Conservation (phyloP, 2,329 filamentous ascomycete species). For the Aphanoascus verrucosus region DNA sequence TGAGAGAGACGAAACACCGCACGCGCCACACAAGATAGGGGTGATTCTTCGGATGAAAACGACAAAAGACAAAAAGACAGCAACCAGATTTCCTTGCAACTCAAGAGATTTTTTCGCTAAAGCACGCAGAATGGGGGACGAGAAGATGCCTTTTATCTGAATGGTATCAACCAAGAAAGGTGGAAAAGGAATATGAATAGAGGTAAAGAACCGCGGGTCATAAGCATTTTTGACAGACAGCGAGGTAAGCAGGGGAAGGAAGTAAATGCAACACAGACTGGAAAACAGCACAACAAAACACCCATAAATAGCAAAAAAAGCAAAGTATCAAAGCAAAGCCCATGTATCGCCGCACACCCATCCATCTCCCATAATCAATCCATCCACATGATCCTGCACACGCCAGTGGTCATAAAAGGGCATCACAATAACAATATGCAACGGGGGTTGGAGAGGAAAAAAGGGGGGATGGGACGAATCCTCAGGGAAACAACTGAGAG, state of each 20-base stretch:
- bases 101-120: not conserved
- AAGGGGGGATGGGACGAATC: not conserved
- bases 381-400: not conserved
- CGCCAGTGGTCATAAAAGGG: not conserved
- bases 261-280: not conserved
- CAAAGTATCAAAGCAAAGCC: not conserved
- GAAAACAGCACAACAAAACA: not conserved
- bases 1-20: too few relatives aligned
- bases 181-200: not conserved
- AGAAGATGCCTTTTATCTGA: not conserved
- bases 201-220: too few relatives aligned
- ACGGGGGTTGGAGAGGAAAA: too few relatives aligned
- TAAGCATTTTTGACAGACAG: too few relatives aligned
- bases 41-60: not conserved
- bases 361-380: not conserved
- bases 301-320: not conserved
- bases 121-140: not conserved
- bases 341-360: not conserved
- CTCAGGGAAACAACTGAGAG: not conserved
- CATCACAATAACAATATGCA: not conserved
- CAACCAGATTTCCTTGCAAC: constrained; percentile 2
- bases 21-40: too few relatives aligned
- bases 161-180: constrained; percentile 4
- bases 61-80: not conserved
- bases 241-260: not conserved